These are phyloP conservation scores for Hypomontagnella submonticulosa DNA, from an alignment of 495 filamentous ascomycete species.

Conservation along the genomic window DNA sequence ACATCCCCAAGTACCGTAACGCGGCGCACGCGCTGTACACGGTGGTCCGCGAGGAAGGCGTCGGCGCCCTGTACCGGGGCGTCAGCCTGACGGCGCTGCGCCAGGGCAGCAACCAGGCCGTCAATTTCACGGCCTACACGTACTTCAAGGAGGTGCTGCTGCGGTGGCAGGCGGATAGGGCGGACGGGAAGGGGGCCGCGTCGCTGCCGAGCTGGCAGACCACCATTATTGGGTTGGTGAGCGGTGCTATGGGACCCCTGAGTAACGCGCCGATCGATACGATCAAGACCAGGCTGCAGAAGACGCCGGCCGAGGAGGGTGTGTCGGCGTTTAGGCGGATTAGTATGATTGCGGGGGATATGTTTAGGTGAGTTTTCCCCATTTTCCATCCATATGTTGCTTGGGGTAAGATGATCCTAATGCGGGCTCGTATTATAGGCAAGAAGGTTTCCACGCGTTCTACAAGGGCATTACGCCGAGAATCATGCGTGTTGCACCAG, in stretches of 20 bases:
- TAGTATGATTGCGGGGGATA: conserved; percentile 79
- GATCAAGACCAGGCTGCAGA: conserved; percentile 97
- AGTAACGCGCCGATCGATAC: conserved; percentile 98
- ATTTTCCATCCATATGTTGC: background rate
- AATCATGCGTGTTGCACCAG: conserved; percentile 96
- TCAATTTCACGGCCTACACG: conserved; percentile 98
- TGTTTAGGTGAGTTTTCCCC: conserved; percentile 77
- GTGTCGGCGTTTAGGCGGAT: conserved; percentile 83
- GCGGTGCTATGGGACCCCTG: conserved; percentile 93
- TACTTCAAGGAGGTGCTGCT: conserved; percentile 87
- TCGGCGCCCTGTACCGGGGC: conserved; percentile 88
- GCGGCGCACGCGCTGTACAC: conserved; percentile 96
- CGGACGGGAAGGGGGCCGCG: conserved; percentile 27
- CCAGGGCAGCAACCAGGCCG: conserved; percentile 96
- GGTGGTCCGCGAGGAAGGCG: conserved; percentile 88
- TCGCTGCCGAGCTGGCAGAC: conserved; percentile 90
- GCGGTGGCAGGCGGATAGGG: conserved; percentile 65
- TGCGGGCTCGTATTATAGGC: conserved; percentile 50
- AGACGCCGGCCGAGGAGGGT: conserved; percentile 82
- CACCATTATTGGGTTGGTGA: conserved; percentile 87
- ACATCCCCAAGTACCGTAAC: conserved; percentile 95
- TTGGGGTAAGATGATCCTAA: conserved; percentile 9
- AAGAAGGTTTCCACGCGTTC: conserved; percentile 92
- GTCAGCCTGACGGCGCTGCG: conserved; percentile 92
- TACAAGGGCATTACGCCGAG: conserved; percentile 99